Percentiles rank a stretch among this genome's conserved stretches.
phyloP scores from a whole-genome alignment of 2,329 filamentous ascomycete species.

The Coleophoma cylindrospora region DNA sequence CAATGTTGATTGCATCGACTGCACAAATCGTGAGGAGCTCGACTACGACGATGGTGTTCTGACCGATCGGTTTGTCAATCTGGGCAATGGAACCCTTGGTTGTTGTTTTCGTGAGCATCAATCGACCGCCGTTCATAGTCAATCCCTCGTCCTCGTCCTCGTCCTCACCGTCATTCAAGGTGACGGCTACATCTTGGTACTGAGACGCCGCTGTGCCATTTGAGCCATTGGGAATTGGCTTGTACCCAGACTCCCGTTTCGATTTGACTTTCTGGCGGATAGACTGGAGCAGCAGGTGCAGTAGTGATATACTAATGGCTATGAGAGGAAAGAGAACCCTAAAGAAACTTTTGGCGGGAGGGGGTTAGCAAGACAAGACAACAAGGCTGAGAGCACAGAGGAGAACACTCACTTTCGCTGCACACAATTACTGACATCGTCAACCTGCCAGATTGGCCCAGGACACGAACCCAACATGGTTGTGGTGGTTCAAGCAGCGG shows the following conservation, averaged over 20 bases:
- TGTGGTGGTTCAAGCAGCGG: neutral
- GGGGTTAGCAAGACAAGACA: constrained; percentile 11
- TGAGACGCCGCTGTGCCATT: constrained; percentile 31
- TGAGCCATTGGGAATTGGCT: constrained; percentile 40
- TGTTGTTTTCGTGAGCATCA: constrained; percentile 53
- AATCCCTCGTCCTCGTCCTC: constrained; percentile 55
- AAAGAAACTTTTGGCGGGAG: constrained; percentile 59
- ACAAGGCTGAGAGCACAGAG: neutral
- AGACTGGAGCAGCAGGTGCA: constrained; percentile 57
- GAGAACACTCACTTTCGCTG: constrained; percentile 56
- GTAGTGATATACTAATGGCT: constrained; percentile 64
- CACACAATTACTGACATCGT: constrained; percentile 61
- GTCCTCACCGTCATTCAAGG: constrained; percentile 30
- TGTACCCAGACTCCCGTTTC: constrained; percentile 52
- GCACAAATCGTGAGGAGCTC: constrained; percentile 73
- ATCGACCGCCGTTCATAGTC: constrained; percentile 50
- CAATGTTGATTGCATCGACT: constrained; percentile 64
- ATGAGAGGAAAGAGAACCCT: constrained; percentile 74
- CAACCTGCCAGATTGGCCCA: constrained; percentile 47
- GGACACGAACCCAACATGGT: constrained; percentile 22
- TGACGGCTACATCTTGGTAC: constrained; percentile 15
- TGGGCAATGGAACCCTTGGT: constrained; percentile 63
- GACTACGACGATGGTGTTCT: constrained; percentile 63
- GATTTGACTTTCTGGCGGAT: constrained; percentile 46
- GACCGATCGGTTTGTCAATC: constrained; percentile 70